phyloP scores from a whole-genome alignment of 192 early-diverging fungal genomes.

The Podila verticillata region DNA sequence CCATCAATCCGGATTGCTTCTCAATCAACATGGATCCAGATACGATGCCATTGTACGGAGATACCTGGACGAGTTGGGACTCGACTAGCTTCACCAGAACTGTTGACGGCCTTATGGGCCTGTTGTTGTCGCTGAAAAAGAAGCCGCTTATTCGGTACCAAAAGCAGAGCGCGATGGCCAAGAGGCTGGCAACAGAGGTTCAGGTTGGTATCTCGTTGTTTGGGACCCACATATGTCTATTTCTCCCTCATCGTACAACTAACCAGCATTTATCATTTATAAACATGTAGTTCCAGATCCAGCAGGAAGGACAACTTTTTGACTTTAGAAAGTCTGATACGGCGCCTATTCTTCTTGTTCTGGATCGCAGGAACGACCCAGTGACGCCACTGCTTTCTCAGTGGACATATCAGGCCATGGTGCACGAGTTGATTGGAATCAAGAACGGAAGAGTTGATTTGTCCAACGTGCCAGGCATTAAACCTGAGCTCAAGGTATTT shows the following conservation, averaged over 20 bases:
- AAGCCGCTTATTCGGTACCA: slow-evolving; percentile 94
- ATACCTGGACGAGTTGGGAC: slow-evolving; percentile 81
- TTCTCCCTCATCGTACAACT: background rate
- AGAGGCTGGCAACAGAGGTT: slow-evolving; percentile 83
- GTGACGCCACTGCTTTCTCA: slow-evolving; percentile 93
- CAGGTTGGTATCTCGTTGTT: slow-evolving; percentile 57
- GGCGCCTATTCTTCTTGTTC: slow-evolving; percentile 86
- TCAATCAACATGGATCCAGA: slow-evolving; percentile 76
- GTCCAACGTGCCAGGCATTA: slow-evolving; percentile 80
- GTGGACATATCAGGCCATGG: slow-evolving; percentile 99
- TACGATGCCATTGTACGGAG: slow-evolving; percentile 74
- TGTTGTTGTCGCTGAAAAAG: slow-evolving; percentile 89
- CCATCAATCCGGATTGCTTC: slow-evolving; percentile 85
- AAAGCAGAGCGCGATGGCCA: slow-evolving; percentile 81
- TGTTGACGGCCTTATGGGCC: slow-evolving; percentile 79
- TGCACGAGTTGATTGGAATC: slow-evolving; percentile 95
- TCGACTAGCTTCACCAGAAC: slow-evolving; percentile 76
- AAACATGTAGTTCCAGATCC: slow-evolving; percentile 74
- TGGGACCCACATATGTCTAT: no score
- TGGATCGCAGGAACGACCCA: slow-evolving; percentile 96
- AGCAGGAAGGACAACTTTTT: slow-evolving; percentile 77
- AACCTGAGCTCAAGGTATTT: slow-evolving; percentile 80
- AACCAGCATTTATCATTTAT: background rate
- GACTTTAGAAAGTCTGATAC: slow-evolving; percentile 83
- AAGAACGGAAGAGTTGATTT: slow-evolving; percentile 93